Evolutionary conservation across 2,329 filamentous ascomycete genomes (phyloP), one percentile per base, ranked within the genome.

Genomic region (Aureobasidium sp.): DNA sequence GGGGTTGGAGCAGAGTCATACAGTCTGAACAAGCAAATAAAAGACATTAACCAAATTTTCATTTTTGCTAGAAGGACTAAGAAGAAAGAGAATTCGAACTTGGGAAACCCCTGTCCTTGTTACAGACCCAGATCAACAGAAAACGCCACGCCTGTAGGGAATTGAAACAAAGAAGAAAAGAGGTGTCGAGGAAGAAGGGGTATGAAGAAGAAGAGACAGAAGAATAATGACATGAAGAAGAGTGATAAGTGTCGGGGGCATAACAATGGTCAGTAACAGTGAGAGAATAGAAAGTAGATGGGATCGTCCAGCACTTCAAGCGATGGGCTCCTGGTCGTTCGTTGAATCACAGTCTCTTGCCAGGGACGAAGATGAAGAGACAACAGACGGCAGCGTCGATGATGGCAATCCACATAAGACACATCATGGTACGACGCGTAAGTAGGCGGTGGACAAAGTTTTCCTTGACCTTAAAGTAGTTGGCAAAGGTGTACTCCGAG

Each of bases 401-500:
- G 36, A 95, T 73, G 31, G 87, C 73, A 34, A 92, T 92, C 65
- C 94, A 82, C 9, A 84, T 79, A 15, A 97, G 77, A 15, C 94
- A 90, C 78, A 94, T 91, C 47, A 90, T 72, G 0, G 94, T 87
- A 63, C 94, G 88, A 73, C 92, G 92, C 67, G 85, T 86, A 62
- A 99, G 82, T 22, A 97, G 85, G 71, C 86, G 89, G 66, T 90
- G 88, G 61, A 99, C 89, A 72, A 94, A 99, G 0, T 91, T 90
- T 75, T 99, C 94, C 61, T 89, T 86, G 66, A 97, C 90, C 44
- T 85, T 84, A 27, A 89, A 88, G 79, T 95, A 97, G 75, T 87
- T 89, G 81, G 97, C 92, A 56, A 96, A 91, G 0, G 93, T 97
- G 77, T 97, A 97, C 78, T 99, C 95, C 78, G 92, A 97, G 74